These are phyloP conservation scores for Gossypium trilobum DNA, from an alignment of 441 rosid genomes.

Conservation along the genomic window DNA sequence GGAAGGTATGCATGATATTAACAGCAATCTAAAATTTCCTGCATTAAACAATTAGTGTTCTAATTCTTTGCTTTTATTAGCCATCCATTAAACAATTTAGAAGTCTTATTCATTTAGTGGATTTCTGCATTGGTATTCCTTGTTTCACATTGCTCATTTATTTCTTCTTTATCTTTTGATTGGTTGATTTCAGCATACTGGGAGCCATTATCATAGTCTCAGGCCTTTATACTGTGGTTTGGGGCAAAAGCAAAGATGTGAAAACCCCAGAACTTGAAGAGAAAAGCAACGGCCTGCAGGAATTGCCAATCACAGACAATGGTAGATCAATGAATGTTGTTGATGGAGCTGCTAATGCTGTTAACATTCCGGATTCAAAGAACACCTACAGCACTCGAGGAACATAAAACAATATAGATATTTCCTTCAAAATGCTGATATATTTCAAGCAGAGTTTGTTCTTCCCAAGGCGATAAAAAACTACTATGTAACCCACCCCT, in stretches of 20 bases:
- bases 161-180: neutral
- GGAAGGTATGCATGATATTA: slow-evolving; percentile 49
- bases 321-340: neutral
- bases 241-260: slow-evolving; percentile 81
- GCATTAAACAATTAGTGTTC: no score
- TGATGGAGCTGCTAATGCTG: neutral
- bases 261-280: slow-evolving; percentile 12
- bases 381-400: neutral
- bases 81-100: neutral
- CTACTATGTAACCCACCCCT: neutral
- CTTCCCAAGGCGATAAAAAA: neutral
- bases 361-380: neutral
- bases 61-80: no score
- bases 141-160: no score
- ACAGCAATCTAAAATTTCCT: no score
- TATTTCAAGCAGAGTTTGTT: neutral
- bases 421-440: neutral
- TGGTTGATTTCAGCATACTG: slow-evolving; percentile 40
- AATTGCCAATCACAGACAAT: slow-evolving; percentile 29
- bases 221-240: slow-evolving; percentile 76
- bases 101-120: neutral
- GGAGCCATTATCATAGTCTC: slow-evolving; percentile 66
- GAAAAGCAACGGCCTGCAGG: slow-evolving; percentile 19
- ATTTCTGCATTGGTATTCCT: neutral
- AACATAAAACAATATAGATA: neutral